Evolutionary conservation across 352 stramenopile species (phyloP).

Genomic region (Phytophthora idaei): DNA sequence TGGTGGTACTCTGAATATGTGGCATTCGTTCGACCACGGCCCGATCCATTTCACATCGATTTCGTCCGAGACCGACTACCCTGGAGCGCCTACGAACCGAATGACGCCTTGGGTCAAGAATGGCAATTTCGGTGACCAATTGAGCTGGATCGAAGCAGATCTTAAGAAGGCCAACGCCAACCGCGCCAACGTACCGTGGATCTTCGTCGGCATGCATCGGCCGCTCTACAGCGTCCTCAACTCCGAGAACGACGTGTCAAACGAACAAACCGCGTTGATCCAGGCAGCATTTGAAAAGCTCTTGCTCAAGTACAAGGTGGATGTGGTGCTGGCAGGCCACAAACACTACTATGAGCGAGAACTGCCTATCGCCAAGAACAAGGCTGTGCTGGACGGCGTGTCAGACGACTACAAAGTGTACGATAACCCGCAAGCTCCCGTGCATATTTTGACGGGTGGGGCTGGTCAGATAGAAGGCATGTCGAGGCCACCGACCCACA

Average conservation of each 20-base stretch:
- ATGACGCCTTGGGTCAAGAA: background rate
- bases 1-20: background rate
- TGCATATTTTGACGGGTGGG: slow-evolving; percentile 1
- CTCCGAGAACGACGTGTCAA: slow-evolving; percentile 1
- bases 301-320: background rate
- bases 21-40: slow-evolving; percentile 1
- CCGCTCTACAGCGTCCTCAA: background rate
- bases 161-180: background rate
- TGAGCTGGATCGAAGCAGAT: slow-evolving; percentile 2
- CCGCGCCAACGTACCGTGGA: background rate
- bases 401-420: slow-evolving; percentile 1
- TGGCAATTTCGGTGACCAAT: slow-evolving; percentile 3
- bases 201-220: background rate
- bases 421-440: slow-evolving; percentile 1
- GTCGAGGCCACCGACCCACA: background rate
- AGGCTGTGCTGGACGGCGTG: background rate
- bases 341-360: slow-evolving; percentile 4
- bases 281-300: slow-evolving; percentile 3
- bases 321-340: background rate
- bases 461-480: background rate
- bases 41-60: slow-evolving; percentile 1
- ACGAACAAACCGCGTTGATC: background rate
- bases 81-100: background rate
- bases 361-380: background rate
- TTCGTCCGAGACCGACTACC: slow-evolving; percentile 1